phyloP scores from a whole-genome alignment of 805 yeast genomes.

The Pichia thaimueangensis region DNA sequence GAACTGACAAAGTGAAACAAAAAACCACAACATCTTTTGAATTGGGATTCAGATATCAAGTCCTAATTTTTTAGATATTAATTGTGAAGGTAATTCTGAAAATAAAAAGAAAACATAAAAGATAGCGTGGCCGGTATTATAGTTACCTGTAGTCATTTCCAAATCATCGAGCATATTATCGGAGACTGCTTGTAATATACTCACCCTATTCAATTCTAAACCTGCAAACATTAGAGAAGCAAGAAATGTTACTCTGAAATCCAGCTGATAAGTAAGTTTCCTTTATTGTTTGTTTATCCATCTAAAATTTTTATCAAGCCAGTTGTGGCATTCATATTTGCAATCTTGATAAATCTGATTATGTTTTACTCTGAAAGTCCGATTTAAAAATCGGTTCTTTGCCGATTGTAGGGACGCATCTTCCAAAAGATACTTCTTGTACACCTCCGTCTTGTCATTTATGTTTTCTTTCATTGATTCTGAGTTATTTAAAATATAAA shows the following conservation, averaged over 20 bases:
- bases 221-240: constrained; percentile 55
- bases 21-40: constrained; percentile 50
- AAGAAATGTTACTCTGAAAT: constrained; percentile 48
- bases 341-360: constrained; percentile 38
- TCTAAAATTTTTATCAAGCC: constrained; percentile 52
- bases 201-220: constrained; percentile 52
- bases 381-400: constrained; percentile 37
- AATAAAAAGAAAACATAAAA: constrained; percentile 44
- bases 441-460: not conserved
- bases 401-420: constrained; percentile 3
- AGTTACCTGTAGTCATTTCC: constrained; percentile 46
- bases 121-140: constrained; percentile 53
- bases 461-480: not conserved
- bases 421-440: not conserved
- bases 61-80: constrained; percentile 57
- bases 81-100: constrained; percentile 61
- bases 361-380: constrained; percentile 41
- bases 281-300: constrained; percentile 52
- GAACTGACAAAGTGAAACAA: constrained; percentile 48
- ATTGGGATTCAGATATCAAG: constrained; percentile 57
- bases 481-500: no score
- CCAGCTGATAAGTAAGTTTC: constrained; percentile 44
- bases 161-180: constrained; percentile 50
- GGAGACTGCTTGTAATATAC: constrained; percentile 47
- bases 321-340: constrained; percentile 47